Evolutionary conservation across 306 rosid genomes (phyloP).

Genomic region (Vigna unguiculata): DNA sequence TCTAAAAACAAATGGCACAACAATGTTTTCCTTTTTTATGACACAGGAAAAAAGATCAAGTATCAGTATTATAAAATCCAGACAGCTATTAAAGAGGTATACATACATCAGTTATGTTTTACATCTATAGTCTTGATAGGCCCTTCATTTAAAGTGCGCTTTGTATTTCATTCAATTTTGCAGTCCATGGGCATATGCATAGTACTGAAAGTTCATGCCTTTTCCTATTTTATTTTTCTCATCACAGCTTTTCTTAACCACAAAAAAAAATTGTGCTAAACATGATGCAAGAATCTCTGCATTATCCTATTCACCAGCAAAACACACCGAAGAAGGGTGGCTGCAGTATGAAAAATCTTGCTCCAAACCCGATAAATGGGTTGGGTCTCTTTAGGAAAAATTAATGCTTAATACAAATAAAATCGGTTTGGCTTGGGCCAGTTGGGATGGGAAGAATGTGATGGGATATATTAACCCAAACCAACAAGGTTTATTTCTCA

Average conservation of each 20-base stretch:
- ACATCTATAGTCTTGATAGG: constrained; percentile 7
- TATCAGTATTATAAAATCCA: constrained; percentile 4
- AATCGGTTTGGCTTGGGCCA: background rate
- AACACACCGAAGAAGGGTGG: background rate
- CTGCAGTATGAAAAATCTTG: background rate
- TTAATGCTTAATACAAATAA: background rate
- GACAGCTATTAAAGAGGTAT: constrained; percentile 11
- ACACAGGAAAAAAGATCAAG: constrained; percentile 30
- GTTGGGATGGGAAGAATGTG: background rate
- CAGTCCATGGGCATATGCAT: constrained; percentile 1
- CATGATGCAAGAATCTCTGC: background rate
- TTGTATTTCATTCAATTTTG: constrained; percentile 7
- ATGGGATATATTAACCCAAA: background rate
- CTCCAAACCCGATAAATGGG: background rate
- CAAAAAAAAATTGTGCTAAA: background rate
- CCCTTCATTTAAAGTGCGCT: background rate
- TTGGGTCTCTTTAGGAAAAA: background rate
- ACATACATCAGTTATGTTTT: constrained; percentile 4
- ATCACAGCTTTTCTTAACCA: background rate
- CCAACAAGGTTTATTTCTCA: background rate
- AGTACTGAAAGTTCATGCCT: background rate
- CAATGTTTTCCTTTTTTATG: constrained; percentile 22
- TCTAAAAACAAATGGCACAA: constrained; percentile 24
- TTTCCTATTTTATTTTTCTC: background rate
- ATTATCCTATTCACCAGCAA: background rate